Conservation (phyloP, 116 monocot genomes). For the Dioscorea cayenensis region DNA sequence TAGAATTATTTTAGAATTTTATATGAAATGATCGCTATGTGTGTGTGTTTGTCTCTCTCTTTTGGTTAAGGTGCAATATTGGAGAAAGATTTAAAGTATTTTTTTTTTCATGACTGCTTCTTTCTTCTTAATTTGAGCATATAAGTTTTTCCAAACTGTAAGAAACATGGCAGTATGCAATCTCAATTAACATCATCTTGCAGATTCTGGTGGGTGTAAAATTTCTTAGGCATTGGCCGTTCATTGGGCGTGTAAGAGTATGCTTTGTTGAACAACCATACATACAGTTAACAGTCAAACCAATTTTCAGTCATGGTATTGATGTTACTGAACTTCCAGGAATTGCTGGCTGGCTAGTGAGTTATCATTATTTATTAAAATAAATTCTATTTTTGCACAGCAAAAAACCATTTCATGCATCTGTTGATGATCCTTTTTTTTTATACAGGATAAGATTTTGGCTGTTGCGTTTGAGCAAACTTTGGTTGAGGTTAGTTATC, state of each 20-base stretch:
- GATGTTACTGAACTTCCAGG: constrained; percentile 39
- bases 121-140: neutral
- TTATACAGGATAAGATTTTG: neutral
- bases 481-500: neutral
- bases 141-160: too few relatives aligned
- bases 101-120: neutral
- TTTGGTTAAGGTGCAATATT: too few relatives aligned
- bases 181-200: neutral
- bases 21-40: neutral
- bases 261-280: constrained; percentile 81
- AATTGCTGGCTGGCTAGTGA: constrained; percentile 36
- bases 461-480: neutral
- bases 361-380: neutral
- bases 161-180: neutral
- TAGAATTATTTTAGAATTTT: neutral
- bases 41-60: too few relatives aligned
- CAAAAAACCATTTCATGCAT: neutral
- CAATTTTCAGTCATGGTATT: constrained; percentile 26
- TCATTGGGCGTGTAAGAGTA: constrained; percentile 59
- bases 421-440: neutral
- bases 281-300: constrained; percentile 53
- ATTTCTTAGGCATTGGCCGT: constrained; percentile 78
- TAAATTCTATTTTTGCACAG: neutral
- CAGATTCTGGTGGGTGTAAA: constrained; percentile 78
- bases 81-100: neutral